Base-by-base conservation (phyloP, 345 rosid species). In the Eucalyptus cloeziana region DNA sequence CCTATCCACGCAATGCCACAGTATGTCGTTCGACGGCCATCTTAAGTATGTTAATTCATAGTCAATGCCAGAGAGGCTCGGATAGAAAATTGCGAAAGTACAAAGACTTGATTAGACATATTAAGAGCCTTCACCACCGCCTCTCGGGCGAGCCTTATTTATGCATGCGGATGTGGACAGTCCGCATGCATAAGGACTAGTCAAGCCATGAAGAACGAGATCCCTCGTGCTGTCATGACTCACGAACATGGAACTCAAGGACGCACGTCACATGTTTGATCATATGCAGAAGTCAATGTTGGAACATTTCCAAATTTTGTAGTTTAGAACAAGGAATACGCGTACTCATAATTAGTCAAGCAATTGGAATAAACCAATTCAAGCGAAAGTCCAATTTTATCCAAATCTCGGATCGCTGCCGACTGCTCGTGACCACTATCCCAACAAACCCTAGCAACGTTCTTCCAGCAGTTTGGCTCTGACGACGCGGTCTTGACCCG, bases 401-500 rank as follows among this genome's bases (percentile, higher is more conserved):
- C 81, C 81, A 37, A 33, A 71, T 71, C 45, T 33, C 2, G 27
- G 37, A 10, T 71, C 45, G 45, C 27, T 19, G 83, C 45, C 27
- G 22, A 37, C 83, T 19, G 15, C 45, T 71, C 10, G 83, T 10
- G 83, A 71, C 45, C 45, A 37, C 4, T 52, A 19, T 37, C 45
- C 27, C 83, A 9, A 71, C 45, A 3, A 71, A 71, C 45, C 45
- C 44, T 37, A 71, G 83, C 83, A 10, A 71, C 14, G 27, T 19
- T 37, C 45, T 71, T 17, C 13, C 30, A 37, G 25, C 45, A 37
- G 4, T 71, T 71, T 71, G 83, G 83, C 83, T 71, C 43, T 2
- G 3, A 37, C 1, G 7, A 71, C 0, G 25, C 4, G 1, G 27
- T 10, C 81, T 17, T 71, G 25, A 71, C 25, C 45, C 2, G 1